Percentiles rank a stretch among this genome's conserved stretches.
These are phyloP conservation scores for Candida broadrunensis DNA, from an alignment of 805 yeast genomes.

Conservation along the genomic window DNA sequence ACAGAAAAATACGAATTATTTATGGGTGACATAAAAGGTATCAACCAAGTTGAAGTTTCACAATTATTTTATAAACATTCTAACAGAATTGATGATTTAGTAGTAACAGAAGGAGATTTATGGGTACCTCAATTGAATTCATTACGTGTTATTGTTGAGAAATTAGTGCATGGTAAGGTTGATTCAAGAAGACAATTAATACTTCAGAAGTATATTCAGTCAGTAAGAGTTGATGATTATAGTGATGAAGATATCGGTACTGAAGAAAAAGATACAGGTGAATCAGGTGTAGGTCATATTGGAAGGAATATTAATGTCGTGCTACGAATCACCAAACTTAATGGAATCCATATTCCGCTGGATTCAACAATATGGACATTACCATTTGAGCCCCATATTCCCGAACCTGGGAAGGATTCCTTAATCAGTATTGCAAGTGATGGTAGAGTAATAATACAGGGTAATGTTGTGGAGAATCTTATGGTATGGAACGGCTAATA, in stretches of 20 bases:
- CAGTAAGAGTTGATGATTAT: slow-evolving; percentile 5
- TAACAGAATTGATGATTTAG: slow-evolving; percentile 11
- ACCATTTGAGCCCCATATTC: slow-evolving; percentile 15
- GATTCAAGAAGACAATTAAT: slow-evolving; percentile 38
- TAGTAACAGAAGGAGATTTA: slow-evolving; percentile 21
- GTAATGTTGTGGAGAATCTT: slow-evolving; percentile 29
- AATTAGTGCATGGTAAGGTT: slow-evolving; percentile 32
- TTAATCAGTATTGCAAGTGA: slow-evolving; percentile 15
- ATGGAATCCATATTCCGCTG: slow-evolving; percentile 26
- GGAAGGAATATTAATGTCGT: slow-evolving; percentile 10
- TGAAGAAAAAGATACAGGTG: not conserved
- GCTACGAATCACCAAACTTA: slow-evolving; percentile 26
- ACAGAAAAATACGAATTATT: slow-evolving; percentile 22
- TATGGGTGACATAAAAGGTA: slow-evolving; percentile 25
- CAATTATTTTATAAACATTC: slow-evolving; percentile 9
- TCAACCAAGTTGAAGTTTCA: slow-evolving; percentile 22
- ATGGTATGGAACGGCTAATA: slow-evolving; percentile 18
- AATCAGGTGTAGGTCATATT: not conserved
- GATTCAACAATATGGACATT: slow-evolving; percentile 28
- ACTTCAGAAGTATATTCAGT: slow-evolving; percentile 19
- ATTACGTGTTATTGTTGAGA: slow-evolving; percentile 46
- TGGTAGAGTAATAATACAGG: slow-evolving; percentile 23
- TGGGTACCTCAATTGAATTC: slow-evolving; percentile 42
- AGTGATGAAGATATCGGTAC: slow-evolving; percentile 3
- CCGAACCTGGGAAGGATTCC: slow-evolving; percentile 5